These are phyloP conservation scores for Spathaspora hagerdaliae DNA, from an alignment of 805 yeast species.

Conservation along the genomic window DNA sequence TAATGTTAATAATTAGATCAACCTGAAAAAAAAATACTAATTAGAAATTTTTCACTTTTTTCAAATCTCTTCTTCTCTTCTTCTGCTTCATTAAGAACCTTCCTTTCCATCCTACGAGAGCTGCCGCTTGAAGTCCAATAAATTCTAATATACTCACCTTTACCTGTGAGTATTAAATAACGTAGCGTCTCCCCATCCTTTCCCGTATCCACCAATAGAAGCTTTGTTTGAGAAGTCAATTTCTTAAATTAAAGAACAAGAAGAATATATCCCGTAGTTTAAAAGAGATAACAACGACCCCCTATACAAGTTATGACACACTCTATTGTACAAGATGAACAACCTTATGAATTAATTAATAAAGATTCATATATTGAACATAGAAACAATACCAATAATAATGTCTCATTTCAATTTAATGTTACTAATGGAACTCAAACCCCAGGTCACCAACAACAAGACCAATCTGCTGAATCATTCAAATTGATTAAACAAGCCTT, in stretches of 20 bases:
- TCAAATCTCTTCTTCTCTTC: not conserved
- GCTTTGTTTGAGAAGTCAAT: too few species aligned
- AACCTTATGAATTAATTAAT: not conserved
- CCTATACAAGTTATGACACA: conserved; percentile 2
- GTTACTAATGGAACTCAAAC: not conserved
- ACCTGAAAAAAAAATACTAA: too few species aligned
- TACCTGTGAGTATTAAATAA: conserved; percentile 22
- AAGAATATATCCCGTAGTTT: not conserved
- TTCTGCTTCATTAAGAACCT: not conserved
- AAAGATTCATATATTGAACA: not conserved
- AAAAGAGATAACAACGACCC: too few species aligned
- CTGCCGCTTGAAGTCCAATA: conserved; percentile 40
- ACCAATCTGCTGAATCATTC: not conserved
- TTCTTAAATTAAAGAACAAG: too few species aligned
- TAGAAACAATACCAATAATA: not conserved
- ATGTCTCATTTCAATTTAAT: not conserved
- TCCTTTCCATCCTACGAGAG: conserved; percentile 25
- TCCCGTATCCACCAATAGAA: too few species aligned
- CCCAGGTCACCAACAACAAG: not conserved
- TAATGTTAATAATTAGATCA: too few species aligned
- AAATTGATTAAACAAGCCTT: conserved; percentile 37
- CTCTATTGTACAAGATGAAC: conserved; percentile 4
- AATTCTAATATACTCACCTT: conserved; percentile 26
- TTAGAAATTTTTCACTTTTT: not conserved
- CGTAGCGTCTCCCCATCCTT: too few species aligned